These are phyloP conservation scores for Neurospora sp. DNA, from an alignment of 495 filamentous ascomycete species.

Conservation along the genomic window DNA sequence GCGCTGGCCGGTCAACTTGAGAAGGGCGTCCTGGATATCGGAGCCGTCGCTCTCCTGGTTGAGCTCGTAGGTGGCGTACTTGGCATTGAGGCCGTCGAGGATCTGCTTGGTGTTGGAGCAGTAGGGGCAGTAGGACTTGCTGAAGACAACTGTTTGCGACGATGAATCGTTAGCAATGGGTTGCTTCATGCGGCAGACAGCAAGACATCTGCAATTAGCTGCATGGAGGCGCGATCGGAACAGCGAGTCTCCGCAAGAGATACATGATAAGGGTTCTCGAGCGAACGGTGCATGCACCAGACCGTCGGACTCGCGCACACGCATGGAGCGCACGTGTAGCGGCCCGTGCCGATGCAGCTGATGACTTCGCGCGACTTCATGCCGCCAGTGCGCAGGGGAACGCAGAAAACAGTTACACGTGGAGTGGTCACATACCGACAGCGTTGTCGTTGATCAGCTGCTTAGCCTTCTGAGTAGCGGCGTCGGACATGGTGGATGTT, in stretches of 20 bases:
- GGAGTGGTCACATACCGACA: conserved; percentile 53
- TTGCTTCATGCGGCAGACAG: neutral
- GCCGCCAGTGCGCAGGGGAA: conserved; percentile 1
- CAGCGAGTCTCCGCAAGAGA: neutral
- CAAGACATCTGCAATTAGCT: neutral
- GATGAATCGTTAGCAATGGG: neutral
- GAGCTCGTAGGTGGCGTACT: conserved; percentile 68
- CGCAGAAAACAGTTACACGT: neutral
- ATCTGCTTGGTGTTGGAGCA: conserved; percentile 69
- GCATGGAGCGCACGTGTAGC: neutral
- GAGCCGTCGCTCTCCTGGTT: conserved; percentile 75
- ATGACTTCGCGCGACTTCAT: neutral
- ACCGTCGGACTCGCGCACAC: neutral
- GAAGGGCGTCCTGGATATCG: conserved; percentile 75
- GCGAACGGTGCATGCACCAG: neutral
- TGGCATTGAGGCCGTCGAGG: conserved; percentile 58
- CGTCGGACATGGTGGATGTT: conserved; percentile 61
- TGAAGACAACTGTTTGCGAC: conserved; percentile 65
- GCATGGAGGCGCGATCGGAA: neutral
- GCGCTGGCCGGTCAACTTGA: conserved; percentile 68
- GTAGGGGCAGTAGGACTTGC: conserved; percentile 96
- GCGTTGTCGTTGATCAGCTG: conserved; percentile 82
- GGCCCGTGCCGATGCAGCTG: neutral
- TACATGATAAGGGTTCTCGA: neutral
- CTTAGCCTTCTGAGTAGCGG: conserved; percentile 79